These are phyloP conservation scores for Colletotrichum paranaense DNA, from an alignment of 2,329 filamentous ascomycete genomes.

Conservation along the genomic window DNA sequence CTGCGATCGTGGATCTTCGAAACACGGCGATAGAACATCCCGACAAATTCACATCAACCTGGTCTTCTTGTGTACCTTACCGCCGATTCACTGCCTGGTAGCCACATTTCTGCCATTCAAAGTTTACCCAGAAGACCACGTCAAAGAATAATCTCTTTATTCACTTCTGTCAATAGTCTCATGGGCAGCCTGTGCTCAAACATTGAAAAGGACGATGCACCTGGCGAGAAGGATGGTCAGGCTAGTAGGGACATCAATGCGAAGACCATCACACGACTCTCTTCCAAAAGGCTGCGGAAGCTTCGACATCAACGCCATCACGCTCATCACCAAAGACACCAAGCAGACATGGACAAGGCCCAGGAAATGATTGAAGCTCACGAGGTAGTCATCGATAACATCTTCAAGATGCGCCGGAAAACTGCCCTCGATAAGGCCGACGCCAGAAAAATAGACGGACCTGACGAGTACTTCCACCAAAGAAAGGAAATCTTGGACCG, in stretches of 20 bases:
- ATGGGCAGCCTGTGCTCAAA: conserved; percentile 37
- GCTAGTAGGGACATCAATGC: conserved; percentile 24
- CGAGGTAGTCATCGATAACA: conserved; percentile 10
- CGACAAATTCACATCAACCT: not conserved
- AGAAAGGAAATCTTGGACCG: conserved; percentile 44
- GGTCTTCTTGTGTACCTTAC: not conserved
- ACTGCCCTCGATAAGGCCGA: conserved; percentile 13
- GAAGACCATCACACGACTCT: conserved; percentile 10
- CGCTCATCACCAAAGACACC: not conserved
- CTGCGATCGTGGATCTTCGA: not conserved
- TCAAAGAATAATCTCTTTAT: not conserved
- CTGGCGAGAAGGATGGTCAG: conserved; percentile 35
- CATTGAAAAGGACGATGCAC: conserved; percentile 34
- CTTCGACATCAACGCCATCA: conserved; percentile 7
- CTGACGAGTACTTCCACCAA: conserved; percentile 44
- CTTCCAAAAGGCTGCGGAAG: conserved; percentile 29
- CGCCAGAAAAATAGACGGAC: conserved; percentile 8
- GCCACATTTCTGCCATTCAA: not conserved
- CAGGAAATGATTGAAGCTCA: conserved; percentile 33
- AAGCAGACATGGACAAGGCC: conserved; percentile 23
- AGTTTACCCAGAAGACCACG: not conserved
- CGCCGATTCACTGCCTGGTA: not conserved
- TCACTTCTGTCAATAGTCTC: not conserved
- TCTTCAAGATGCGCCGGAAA: conserved; percentile 9
- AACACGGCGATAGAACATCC: not conserved